phyloP scores from a whole-genome alignment of 306 rosid genomes.

The Ormosia semicastrata region DNA sequence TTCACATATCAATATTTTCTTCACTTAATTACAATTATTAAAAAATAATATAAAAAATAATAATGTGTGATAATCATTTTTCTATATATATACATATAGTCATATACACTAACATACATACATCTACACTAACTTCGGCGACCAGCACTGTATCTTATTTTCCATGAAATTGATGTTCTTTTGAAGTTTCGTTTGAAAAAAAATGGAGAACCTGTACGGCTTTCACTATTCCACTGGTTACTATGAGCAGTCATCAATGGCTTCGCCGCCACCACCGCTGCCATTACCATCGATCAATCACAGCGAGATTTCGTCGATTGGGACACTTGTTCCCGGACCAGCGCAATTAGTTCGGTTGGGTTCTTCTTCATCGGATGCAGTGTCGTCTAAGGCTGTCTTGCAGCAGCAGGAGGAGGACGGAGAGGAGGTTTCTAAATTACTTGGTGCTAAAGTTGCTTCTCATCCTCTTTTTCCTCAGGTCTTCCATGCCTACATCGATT shows the following conservation, averaged over 20 bases:
- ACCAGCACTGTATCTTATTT: background rate
- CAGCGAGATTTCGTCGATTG: background rate
- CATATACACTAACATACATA: no score
- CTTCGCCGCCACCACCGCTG: slow-evolving; percentile 1
- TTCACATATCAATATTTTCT: no score
- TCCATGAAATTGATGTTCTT: background rate
- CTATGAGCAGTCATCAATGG: slow-evolving; percentile 27
- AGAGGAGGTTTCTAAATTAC: slow-evolving; percentile 33
- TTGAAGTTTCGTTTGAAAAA: background rate
- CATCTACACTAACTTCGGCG: background rate
- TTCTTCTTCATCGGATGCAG: slow-evolving; percentile 35
- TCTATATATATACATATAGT: no score
- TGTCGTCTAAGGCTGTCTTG: background rate
- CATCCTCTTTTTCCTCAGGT: slow-evolving; percentile 81
- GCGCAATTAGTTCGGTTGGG: background rate
- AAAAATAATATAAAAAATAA: no score
- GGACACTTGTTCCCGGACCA: slow-evolving; percentile 27
- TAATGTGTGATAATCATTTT: no score
- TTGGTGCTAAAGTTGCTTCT: slow-evolving; percentile 58
- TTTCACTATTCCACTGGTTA: slow-evolving; percentile 18
- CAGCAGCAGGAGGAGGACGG: slow-evolving; percentile 22
- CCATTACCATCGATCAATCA: background rate
- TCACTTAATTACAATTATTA: no score
- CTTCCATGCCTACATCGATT: slow-evolving; percentile 62
- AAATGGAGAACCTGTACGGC: slow-evolving; percentile 50